Evolutionary conservation across 164 flowering plant genomes (phyloP).

Genomic region (Stephania yunnanensis): DNA sequence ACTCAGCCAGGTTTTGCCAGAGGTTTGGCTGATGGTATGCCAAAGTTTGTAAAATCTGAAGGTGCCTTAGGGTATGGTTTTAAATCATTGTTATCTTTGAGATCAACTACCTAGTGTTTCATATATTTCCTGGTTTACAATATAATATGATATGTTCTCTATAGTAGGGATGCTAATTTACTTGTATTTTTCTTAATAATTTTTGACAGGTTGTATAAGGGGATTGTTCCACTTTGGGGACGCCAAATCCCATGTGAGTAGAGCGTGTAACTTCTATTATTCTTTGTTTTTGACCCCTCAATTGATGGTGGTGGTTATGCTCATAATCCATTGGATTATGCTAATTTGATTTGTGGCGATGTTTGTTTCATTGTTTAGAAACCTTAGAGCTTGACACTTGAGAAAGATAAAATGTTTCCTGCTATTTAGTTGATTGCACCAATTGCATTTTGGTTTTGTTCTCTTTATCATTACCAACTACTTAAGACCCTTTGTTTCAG

Average conservation of each 20-base stretch:
- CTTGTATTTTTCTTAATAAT: constrained; percentile 7
- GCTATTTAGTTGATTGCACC: neutral
- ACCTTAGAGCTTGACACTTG: neutral
- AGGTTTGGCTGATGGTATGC: constrained; percentile 67
- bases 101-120: neutral
- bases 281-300: neutral
- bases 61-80: constrained; percentile 56
- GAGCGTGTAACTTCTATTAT: neutral
- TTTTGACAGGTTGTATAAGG: constrained; percentile 65
- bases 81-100: neutral
- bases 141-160: neutral
- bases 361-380: neutral
- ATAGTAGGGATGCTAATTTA: neutral
- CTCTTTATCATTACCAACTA: neutral
- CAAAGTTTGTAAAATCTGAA: constrained; percentile 70
- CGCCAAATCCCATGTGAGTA: constrained; percentile 82
- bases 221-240: constrained; percentile 79
- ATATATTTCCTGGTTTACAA: too few relatives aligned
- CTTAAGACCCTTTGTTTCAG: neutral
- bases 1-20: constrained; percentile 86
- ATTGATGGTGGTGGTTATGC: neutral
- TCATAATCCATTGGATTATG: neutral
- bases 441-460: neutral
- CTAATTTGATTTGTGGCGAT: neutral
- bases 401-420: too few relatives aligned